Percentiles rank a stretch among this genome's conserved stretches.
phyloP scores from a whole-genome alignment of 192 early-diverging fungal species.

The Radiomyces spectabilis region DNA sequence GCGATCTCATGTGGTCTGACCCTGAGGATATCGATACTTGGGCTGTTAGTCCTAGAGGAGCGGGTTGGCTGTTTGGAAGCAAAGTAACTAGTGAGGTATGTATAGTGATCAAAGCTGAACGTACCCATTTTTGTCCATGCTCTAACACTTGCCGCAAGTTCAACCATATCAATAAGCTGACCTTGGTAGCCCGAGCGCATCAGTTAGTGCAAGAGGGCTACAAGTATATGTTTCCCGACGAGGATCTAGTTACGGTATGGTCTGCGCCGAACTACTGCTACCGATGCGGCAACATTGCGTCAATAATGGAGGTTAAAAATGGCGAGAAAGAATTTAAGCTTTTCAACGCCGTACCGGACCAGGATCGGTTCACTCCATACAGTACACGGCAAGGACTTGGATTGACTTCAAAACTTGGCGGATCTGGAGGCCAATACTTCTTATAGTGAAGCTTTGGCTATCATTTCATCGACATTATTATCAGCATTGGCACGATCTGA shows the following conservation, averaged over 20 bases:
- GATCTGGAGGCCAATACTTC: conserved; percentile 34
- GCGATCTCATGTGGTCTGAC: conserved; percentile 96
- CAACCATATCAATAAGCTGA: conserved; percentile 85
- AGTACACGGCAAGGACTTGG: conserved; percentile 26
- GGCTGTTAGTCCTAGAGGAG: conserved; percentile 86
- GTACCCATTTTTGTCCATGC: background rate
- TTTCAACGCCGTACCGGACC: conserved; percentile 93
- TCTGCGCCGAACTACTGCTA: conserved; percentile 93
- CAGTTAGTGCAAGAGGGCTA: conserved; percentile 98
- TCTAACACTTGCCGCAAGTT: conserved; percentile 45
- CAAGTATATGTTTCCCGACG: conserved; percentile 90
- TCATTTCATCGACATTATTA: too few relatives aligned
- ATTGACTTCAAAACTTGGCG: conserved; percentile 9
- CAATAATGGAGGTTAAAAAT: conserved; percentile 84
- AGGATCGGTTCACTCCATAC: conserved; percentile 50
- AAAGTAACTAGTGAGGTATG: conserved; percentile 87
- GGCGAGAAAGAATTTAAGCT: conserved; percentile 81
- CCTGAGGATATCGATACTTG: conserved; percentile 91
- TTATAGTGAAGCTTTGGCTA: too few relatives aligned
- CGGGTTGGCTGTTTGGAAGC: conserved; percentile 94
- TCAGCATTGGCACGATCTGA: too few relatives aligned
- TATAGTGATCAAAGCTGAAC: background rate
- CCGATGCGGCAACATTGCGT: conserved; percentile 88
- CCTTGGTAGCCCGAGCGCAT: conserved; percentile 90
- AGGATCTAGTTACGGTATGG: conserved; percentile 95